Base-by-base conservation (phyloP, 495 filamentous ascomycete genomes). In the Tirmania nivea region DNA sequence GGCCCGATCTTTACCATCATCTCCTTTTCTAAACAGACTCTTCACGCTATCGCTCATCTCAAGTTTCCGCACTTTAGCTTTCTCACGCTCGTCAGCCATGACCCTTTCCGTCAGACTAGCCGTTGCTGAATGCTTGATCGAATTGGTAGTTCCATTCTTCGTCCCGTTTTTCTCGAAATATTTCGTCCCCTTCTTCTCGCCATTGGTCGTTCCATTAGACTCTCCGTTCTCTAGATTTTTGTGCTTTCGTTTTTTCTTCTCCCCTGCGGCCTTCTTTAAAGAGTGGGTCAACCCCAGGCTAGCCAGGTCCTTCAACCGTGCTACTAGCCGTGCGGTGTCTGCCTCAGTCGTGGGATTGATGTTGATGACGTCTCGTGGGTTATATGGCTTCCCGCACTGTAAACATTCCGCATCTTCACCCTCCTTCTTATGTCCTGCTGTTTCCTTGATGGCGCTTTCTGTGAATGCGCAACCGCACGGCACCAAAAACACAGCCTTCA, bases 401-500 rank as follows among this genome's bases (percentile, higher is more conserved):
- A 69, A 68, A 57, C 72, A 76, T 1, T 59, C 57, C 16, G 69
- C 69, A 49, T 69, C 69, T 25, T 66, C 60, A 11, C 55, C 51
- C 34, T 39, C 7, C 39, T 65, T 37, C 21, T 52, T 73, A 52
- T 79, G 71, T 0, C 69, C 75, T 50, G 73, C 70, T 5, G 95
- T 74, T 65, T 94, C 86, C 55, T 80, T 82, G 51, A 95, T 75
- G 9, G 84, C 84, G 50, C 77, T 77, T 57, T 89, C 86, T 2
- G 83, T 78, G 66, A 96, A 96, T 1, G 84, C 92, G 74, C 96
- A 92, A 1, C 90, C 90, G 61, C 90, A 97, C 0, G 90, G 90
- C 14, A 95, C 86, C 7, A 97, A 62, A 65, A 96, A 97, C 16
- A 93, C 85, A 10, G 84, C 71, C 68, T 79, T 87, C 14, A 81